phyloP scores from a whole-genome alignment of 2,329 filamentous ascomycete genomes.

The Ceratocystiopsis sp. region DNA sequence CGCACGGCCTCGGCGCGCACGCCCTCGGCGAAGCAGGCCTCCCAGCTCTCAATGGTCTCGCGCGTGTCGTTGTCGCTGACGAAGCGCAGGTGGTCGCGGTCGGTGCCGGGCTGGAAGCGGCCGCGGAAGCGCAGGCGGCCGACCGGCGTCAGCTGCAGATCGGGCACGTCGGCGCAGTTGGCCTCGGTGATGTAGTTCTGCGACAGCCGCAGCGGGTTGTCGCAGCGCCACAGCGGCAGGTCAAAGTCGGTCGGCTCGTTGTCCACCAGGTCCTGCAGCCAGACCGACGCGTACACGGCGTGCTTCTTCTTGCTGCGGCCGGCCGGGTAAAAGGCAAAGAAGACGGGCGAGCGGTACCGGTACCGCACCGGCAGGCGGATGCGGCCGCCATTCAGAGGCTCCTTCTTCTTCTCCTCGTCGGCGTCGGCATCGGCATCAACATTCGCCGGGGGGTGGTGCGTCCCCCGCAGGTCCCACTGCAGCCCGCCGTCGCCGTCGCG shows the following conservation, averaged over 20 bases:
- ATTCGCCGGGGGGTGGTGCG: conserved; percentile 15
- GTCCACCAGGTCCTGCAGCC: conserved; percentile 74
- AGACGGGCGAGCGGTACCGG: conserved; percentile 75
- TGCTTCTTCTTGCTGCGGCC: conserved; percentile 51
- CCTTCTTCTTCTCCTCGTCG: conserved; percentile 4
- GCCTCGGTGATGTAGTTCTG: conserved; percentile 85
- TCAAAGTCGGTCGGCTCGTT: conserved; percentile 62
- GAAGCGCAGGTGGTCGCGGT: conserved; percentile 69
- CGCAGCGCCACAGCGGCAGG: conserved; percentile 79
- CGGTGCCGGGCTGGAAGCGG: conserved; percentile 78
- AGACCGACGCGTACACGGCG: conserved; percentile 63
- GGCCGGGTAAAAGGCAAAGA: conserved; percentile 65
- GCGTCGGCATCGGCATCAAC: conserved; percentile 15
- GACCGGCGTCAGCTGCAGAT: conserved; percentile 61
- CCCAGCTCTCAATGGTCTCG: conserved; percentile 90
- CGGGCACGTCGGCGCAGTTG: conserved; percentile 52
- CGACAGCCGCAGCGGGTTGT: conserved; percentile 56
- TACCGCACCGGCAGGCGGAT: conserved; percentile 75
- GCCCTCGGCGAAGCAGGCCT: conserved; percentile 77
- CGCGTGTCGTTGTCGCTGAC: conserved; percentile 75
- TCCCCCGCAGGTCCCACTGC: conserved; percentile 25
- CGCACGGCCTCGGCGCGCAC: conserved; percentile 56
- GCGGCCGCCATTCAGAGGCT: conserved; percentile 18
- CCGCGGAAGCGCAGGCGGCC: conserved; percentile 67
- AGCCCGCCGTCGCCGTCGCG: conserved; percentile 24